Base-by-base conservation (phyloP, 2,329 filamentous ascomycete genomes). In the Pseudogymnoascus sp. region DNA sequence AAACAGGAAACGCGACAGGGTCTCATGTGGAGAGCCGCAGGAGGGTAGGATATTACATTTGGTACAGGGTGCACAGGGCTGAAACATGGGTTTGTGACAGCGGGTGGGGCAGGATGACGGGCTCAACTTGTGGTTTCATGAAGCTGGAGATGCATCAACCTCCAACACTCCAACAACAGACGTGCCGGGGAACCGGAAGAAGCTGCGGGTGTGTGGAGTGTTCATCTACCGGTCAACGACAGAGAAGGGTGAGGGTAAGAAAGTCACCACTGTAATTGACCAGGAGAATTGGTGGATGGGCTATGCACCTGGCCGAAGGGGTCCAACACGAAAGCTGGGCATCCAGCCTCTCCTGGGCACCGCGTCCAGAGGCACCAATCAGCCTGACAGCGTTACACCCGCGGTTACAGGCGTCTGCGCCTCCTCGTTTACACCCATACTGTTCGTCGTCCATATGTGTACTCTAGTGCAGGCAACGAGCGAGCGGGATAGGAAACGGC, bases 401-500 rank as follows among this genome's bases (percentile, higher is more conserved):
- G 47, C 47, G 47, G 47, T 57, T 57, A 57, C 47, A 57, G 47
- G 47, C 47, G 47, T 57, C 47, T 57, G 26, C 47, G 47, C 47
- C 47, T 57, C 47, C 26, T 34, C 47, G 47, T 57, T 57, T 57
- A 57, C 26, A 10, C 26, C 12, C 47, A 18, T 31, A 57, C n/a
- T 57, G 47, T 34, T 57, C 26, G 47, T 34, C 26, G n/a, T 16
- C 26, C 23, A 54, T 16, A 16, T 31, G 23, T 23, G 42, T n/a
- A 8, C 18, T 47, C 21, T 47, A 21, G n/a, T 57, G 10, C 7
- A 31, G 47, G 47, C 45, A 51, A 45, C 40, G 45, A 51, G 47
- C 10, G 47, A 34, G 26, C n/a, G n/a, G n/a, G 47, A 31, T 18
- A 7, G n/a, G n/a, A 57, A 12, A n/a, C n/a, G 10, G 47, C 47